Conservation (phyloP, 176 grass and related monocot species). For the Carex parvula region DNA sequence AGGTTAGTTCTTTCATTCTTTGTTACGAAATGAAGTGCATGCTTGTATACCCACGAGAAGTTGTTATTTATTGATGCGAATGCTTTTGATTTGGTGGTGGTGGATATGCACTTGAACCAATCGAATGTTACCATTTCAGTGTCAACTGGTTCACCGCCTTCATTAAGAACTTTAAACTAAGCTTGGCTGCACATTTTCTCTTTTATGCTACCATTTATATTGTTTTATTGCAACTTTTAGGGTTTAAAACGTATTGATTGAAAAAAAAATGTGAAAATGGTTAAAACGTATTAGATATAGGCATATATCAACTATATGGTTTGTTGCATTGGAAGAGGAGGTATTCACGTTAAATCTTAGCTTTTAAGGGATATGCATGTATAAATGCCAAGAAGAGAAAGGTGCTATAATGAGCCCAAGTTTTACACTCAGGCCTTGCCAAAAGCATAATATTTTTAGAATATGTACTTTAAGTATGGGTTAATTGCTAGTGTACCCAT, state of each 20-base stretch:
- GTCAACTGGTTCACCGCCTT: background rate
- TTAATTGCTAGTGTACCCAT: too few relatives aligned
- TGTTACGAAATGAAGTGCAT: background rate
- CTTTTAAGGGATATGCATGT: background rate
- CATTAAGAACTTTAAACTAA: background rate
- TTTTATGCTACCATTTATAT: background rate
- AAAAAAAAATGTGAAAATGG: background rate
- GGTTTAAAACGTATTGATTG: background rate
- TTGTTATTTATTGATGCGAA: background rate
- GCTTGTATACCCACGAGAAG: background rate
- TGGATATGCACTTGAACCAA: background rate
- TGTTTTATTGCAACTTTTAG: background rate
- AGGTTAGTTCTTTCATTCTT: slow-evolving; percentile 30
- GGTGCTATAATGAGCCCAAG: background rate
- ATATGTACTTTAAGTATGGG: too few relatives aligned
- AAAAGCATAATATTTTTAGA: background rate
- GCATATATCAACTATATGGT: background rate
- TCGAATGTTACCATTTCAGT: background rate
- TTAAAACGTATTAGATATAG: background rate
- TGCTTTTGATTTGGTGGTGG: background rate
- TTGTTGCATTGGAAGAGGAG: background rate
- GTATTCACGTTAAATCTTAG: background rate
- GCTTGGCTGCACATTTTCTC: background rate
- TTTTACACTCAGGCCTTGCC: background rate
- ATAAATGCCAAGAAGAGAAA: background rate